Conservation (phyloP, 441 rosid genomes). For the Pelargonium fulgidum region DNA sequence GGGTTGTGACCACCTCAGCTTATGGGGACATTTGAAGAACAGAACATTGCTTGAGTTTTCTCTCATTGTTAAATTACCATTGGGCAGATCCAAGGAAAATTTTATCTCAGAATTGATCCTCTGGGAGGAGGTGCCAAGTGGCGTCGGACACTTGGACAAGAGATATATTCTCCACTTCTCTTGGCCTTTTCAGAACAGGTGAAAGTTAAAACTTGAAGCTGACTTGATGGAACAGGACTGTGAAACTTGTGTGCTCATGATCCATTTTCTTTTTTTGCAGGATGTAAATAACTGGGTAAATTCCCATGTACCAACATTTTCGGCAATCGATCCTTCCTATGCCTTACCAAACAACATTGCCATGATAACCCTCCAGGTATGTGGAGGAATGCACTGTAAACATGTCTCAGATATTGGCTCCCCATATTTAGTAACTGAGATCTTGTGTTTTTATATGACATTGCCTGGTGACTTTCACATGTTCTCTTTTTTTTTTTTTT, state of each 20-base stretch:
- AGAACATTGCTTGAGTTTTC: not conserved
- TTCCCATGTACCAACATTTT: conserved; percentile 40
- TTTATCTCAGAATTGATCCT: conserved; percentile 46
- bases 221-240: conserved; percentile 9
- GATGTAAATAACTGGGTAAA: conserved; percentile 45
- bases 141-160: conserved; percentile 66
- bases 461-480: not conserved
- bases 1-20: not conserved
- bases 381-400: not conserved
- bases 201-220: conserved; percentile 17
- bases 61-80: conserved; percentile 4
- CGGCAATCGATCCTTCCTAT: conserved; percentile 56
- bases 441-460: not conserved
- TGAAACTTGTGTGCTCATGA: conserved; percentile 15
- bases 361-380: conserved; percentile 60
- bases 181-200: conserved; percentile 71
- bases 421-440: not conserved
- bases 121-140: conserved; percentile 72
- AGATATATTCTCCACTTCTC: conserved; percentile 64
- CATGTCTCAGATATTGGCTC: conserved; percentile 10
- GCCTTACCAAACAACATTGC: conserved; percentile 50
- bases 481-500: conserved; percentile 1
- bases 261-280: conserved; percentile 29
- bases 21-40: not conserved
- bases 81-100: conserved; percentile 57